Evolutionary conservation across 2,329 filamentous ascomycete species (phyloP), one percentile per base, ranked within the genome.

Genomic region (Tolypocladium inflatum): DNA sequence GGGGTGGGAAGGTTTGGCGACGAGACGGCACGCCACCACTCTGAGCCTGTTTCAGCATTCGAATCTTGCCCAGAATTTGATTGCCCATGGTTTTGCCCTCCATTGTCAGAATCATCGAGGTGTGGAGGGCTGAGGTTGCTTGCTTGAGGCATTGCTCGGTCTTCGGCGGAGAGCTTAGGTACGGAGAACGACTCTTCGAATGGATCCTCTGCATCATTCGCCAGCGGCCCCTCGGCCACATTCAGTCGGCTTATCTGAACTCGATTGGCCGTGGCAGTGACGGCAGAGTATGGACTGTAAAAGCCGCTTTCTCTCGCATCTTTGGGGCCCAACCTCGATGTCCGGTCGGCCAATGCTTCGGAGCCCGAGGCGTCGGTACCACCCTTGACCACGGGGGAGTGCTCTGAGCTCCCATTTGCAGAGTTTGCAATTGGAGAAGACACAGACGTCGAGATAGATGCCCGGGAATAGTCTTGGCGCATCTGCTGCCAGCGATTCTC

Each of bases 401-500:
- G 30, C 30, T 35, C 19, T 15, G 11, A 15, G 6, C 30, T 37
- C 17, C 4, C 17, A 30, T 50, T n/a, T n/a, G 30, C 30, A 37
- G 51, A 39, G 4, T 3, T 4, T 19, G 57, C 45, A 50, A 58
- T 63, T 26, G 66, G 59, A 15, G 66, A 67, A 37, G 67, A 66
- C 50, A 61, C 73, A 70, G 79, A 65, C 9, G 76, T 80, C 2
- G 78, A 81, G 45, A 79, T 65, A 7, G 81, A 84, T 62, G 80
- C 76, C 58, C 77, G 77, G 56, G 74, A 71, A 45, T 85, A 66
- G 42, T 79, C 77, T 33, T 77, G 71, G 58, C 82, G 81, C 71
- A 86, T 77, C 55, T 78, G 72, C 58, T 80, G 78, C 85, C 84
- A 87, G 62, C 80, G 78, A 57, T 75, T 76, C 65, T 85, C 82